These are phyloP conservation scores for Teratosphaeriaceae sp. DNA, from an alignment of 2,329 filamentous ascomycete genomes.

Conservation along the genomic window DNA sequence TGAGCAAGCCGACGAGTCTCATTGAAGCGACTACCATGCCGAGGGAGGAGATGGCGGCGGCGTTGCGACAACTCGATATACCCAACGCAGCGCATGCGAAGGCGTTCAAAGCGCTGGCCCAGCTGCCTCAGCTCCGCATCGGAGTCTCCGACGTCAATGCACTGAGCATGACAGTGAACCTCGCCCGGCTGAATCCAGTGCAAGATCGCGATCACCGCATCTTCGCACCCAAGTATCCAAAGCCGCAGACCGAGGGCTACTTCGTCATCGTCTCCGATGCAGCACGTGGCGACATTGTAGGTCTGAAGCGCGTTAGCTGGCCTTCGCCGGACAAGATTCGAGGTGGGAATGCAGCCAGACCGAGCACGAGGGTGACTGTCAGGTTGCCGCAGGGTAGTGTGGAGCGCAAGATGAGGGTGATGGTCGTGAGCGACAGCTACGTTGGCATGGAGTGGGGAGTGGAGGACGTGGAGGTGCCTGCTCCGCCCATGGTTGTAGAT, in stretches of 20 bases:
- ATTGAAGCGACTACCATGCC: constrained; percentile 34
- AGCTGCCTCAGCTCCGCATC: constrained; percentile 64
- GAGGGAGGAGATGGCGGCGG: constrained; percentile 22
- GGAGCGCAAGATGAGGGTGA: constrained; percentile 61
- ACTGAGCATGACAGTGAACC: constrained; percentile 53
- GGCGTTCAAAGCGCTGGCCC: constrained; percentile 54
- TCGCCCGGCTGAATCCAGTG: constrained; percentile 62
- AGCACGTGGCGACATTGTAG: constrained; percentile 67
- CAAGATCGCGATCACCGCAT: constrained; percentile 63
- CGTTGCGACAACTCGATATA: constrained; percentile 48
- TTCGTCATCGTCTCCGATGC: constrained; percentile 72
- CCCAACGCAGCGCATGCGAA: constrained; percentile 37
- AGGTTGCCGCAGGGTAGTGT: constrained; percentile 51
- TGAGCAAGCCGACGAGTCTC: constrained; percentile 28
- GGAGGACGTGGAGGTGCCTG: constrained; percentile 45
- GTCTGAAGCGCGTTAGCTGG: constrained; percentile 83
- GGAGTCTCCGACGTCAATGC: constrained; percentile 55
- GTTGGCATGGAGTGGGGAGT: constrained; percentile 63
- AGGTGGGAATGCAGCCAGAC: constrained; percentile 31
- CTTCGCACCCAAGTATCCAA: constrained; percentile 84
- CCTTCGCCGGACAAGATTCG: constrained; percentile 30
- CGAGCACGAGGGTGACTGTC: constrained; percentile 51
- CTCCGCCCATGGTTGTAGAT: constrained; percentile 25
- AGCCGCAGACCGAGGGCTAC: constrained; percentile 89
- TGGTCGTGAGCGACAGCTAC: constrained; percentile 82